phyloP scores from a whole-genome alignment of 177 flowering plant species.

The Telopea speciosissima region DNA sequence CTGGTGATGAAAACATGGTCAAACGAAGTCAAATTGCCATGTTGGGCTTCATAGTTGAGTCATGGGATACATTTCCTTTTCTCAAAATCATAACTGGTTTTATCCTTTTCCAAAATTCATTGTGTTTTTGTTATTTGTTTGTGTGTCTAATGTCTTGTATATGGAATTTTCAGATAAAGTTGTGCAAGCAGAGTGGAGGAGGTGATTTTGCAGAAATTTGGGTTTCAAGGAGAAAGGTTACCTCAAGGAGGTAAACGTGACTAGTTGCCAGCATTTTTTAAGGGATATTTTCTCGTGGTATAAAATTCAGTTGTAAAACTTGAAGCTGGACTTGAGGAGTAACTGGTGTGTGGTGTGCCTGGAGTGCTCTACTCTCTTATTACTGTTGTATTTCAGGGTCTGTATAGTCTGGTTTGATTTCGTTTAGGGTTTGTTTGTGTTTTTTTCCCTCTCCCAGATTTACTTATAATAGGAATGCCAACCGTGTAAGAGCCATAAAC shows the following conservation, averaged over 20 bases:
- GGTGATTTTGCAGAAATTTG: constrained; percentile 21
- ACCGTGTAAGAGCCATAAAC: neutral
- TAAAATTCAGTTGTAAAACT: constrained; percentile 14
- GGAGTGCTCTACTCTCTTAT: constrained; percentile 1
- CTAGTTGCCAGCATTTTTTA: no score
- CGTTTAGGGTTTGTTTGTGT: neutral
- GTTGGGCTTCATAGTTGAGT: no score
- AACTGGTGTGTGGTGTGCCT: constrained; percentile 18
- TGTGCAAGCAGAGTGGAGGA: constrained; percentile 42
- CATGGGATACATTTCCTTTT: neutral
- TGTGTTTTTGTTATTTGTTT: neutral
- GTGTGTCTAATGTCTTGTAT: neutral
- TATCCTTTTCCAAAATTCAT: neutral
- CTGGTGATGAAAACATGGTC: no score
- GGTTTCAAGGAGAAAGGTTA: neutral
- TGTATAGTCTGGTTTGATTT: constrained; percentile 20
- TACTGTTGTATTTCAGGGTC: constrained; percentile 12
- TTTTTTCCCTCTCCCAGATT: constrained; percentile 4
- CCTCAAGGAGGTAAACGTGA: constrained; percentile 9
- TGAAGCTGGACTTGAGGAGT: constrained; percentile 13
- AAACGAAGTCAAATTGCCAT: no score
- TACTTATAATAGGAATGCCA: constrained; percentile 1
- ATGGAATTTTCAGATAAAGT: constrained; percentile 25
- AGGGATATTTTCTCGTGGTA: no score
- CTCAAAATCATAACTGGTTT: neutral